Conservation (phyloP, 1,139 yeast species). For the Geotrichum candidum region DNA sequence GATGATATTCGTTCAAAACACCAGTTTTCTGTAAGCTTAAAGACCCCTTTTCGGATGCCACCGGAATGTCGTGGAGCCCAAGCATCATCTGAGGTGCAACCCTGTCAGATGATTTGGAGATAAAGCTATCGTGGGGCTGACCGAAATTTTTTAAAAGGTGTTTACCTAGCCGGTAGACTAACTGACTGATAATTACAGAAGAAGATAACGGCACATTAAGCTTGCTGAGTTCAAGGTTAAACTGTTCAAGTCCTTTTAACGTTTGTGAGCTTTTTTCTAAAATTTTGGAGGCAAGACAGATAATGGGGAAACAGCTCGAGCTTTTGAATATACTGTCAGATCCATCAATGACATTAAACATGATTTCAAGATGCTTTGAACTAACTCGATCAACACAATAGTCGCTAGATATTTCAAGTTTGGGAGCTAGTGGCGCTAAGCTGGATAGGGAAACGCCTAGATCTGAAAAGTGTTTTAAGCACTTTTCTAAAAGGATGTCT, state of each 20-base stretch:
- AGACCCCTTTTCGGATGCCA: background rate
- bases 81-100: background rate
- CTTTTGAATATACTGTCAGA: slow-evolving; percentile 7
- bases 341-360: slow-evolving; percentile 14
- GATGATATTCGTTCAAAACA: background rate
- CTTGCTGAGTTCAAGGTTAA: slow-evolving; percentile 4
- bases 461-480: slow-evolving; percentile 2
- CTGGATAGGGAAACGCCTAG: background rate
- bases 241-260: slow-evolving; percentile 2
- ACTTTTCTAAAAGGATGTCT: background rate
- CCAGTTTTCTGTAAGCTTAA: background rate
- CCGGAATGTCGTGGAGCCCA: slow-evolving; percentile 1
- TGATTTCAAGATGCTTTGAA: slow-evolving; percentile 1
- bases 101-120: background rate
- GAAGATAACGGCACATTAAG: slow-evolving; percentile 7
- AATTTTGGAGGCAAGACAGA: slow-evolving; percentile 7
- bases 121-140: background rate
- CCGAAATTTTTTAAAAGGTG: slow-evolving; percentile 1
- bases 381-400: background rate
- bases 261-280: slow-evolving; percentile 7
- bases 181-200: slow-evolving; percentile 6
- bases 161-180: slow-evolving; percentile 1
- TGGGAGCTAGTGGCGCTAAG: background rate
- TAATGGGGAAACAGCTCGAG: slow-evolving; percentile 1
- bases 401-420: background rate